phyloP scores from a whole-genome alignment of 495 filamentous ascomycete species.

The Aspergillus nanangensis region DNA sequence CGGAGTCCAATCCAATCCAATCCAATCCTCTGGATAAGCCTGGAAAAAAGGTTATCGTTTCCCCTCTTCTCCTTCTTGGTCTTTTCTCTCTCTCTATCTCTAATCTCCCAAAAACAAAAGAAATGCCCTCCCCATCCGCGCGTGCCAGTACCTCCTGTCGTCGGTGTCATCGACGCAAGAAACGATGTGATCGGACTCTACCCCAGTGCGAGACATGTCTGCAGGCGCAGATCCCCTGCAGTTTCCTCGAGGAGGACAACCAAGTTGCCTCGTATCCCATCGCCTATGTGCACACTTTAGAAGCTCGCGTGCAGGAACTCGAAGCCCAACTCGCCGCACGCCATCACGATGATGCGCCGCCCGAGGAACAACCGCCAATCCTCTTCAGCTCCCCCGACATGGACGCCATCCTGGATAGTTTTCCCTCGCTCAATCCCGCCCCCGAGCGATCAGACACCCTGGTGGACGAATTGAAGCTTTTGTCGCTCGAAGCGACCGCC shows the following conservation, averaged over 20 bases:
- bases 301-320: background rate
- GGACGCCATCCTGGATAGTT: background rate
- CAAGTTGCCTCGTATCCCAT: constrained; percentile 33
- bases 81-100: too few species aligned
- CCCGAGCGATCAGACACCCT: constrained; percentile 16
- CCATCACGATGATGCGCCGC: too few species aligned
- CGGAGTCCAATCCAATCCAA: too few species aligned
- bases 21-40: too few species aligned
- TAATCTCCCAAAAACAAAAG: too few species aligned
- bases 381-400: constrained; percentile 1
- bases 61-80: too few species aligned
- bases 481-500: constrained; percentile 34
- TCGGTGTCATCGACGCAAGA: constrained; percentile 33
- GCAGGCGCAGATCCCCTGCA: constrained; percentile 28
- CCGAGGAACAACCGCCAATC: too few species aligned
- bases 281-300: constrained; percentile 17
- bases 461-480: constrained; percentile 24
- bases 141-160: constrained; percentile 27
- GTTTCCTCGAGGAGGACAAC: constrained; percentile 31
- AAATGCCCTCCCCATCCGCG: constrained; percentile 9
- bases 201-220: constrained; percentile 31
- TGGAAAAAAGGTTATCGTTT: too few species aligned
- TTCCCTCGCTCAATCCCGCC: background rate
- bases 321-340: too few species aligned
- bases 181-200: constrained; percentile 31